phyloP scores from a whole-genome alignment of 2,329 filamentous ascomycete species.

The Fusarium protoensiforme region DNA sequence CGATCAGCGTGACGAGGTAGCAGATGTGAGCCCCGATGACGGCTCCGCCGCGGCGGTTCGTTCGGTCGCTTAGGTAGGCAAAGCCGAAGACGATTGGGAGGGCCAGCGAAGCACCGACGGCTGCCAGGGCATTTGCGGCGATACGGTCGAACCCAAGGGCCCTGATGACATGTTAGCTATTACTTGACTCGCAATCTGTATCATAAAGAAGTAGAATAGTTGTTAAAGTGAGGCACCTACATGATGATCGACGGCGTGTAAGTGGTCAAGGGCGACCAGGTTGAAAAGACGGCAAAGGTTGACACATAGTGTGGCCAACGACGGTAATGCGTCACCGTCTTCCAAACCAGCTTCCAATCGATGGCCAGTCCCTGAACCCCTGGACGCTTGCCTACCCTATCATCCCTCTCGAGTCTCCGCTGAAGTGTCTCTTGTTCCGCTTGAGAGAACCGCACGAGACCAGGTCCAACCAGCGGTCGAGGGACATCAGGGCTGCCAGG shows the following conservation, averaged over 20 bases:
- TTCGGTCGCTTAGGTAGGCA: conserved; percentile 59
- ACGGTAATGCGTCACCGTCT: conserved; percentile 56
- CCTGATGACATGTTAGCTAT: background rate
- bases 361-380: conserved; percentile 48
- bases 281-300: conserved; percentile 62
- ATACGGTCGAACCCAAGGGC: conserved; percentile 53
- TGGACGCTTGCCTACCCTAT: conserved; percentile 42
- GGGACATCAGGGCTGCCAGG: conserved; percentile 56
- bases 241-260: conserved; percentile 61
- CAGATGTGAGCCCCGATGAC: conserved; percentile 58
- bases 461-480: conserved; percentile 50
- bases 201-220: too few species aligned
- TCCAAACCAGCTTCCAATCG: conserved; percentile 52
- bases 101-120: conserved; percentile 55
- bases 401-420: conserved; percentile 48
- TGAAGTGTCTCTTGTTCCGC: conserved; percentile 49
- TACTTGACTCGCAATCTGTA: background rate
- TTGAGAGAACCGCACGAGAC: conserved; percentile 51
- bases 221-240: conserved; percentile 31
- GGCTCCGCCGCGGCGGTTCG: conserved; percentile 54
- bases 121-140: conserved; percentile 59
- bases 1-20: conserved; percentile 58
- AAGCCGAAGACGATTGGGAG: conserved; percentile 61
- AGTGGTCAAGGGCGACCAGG: conserved; percentile 63
- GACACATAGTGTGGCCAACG: conserved; percentile 62